Evolutionary conservation across 2,329 filamentous ascomycete species (phyloP).

Genomic region (Acephala macrosclerotiorum): DNA sequence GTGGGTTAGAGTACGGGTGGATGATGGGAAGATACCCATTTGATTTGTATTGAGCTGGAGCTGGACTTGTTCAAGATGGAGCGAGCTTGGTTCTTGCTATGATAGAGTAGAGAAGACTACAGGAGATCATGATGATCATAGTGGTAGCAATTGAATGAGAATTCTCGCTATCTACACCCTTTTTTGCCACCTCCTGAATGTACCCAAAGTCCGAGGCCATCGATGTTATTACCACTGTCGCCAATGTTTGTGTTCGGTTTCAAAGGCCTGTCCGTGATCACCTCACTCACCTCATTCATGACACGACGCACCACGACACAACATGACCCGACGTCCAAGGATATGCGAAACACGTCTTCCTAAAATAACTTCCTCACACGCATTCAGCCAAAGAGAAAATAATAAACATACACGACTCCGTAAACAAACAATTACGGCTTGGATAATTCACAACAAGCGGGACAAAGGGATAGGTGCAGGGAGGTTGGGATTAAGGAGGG

Average conservation of each 20-base stretch:
- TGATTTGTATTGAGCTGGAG: constrained; percentile 3
- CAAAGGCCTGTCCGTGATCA: neutral
- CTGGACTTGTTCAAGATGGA: constrained; percentile 3
- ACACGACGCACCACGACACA: neutral
- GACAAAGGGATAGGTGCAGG: neutral
- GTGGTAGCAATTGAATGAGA: neutral
- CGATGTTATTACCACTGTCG: neutral
- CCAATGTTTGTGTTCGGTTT: neutral
- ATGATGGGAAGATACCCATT: constrained; percentile 1
- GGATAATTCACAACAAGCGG: neutral
- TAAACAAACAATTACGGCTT: neutral
- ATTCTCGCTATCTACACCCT: neutral
- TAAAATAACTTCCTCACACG: neutral
- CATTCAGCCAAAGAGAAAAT: neutral
- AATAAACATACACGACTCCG: neutral
- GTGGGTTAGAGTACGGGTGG: neutral
- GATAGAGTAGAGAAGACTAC: neutral
- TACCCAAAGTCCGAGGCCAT: neutral
- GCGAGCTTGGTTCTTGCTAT: neutral
- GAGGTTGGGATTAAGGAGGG: neutral
- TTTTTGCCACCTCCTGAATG: neutral
- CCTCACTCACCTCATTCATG: neutral
- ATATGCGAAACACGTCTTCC: constrained; percentile 6
- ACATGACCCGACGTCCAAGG: neutral
- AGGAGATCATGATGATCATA: neutral